phyloP scores from a whole-genome alignment of 2,329 filamentous ascomycete species.

The Cytospora mali region DNA sequence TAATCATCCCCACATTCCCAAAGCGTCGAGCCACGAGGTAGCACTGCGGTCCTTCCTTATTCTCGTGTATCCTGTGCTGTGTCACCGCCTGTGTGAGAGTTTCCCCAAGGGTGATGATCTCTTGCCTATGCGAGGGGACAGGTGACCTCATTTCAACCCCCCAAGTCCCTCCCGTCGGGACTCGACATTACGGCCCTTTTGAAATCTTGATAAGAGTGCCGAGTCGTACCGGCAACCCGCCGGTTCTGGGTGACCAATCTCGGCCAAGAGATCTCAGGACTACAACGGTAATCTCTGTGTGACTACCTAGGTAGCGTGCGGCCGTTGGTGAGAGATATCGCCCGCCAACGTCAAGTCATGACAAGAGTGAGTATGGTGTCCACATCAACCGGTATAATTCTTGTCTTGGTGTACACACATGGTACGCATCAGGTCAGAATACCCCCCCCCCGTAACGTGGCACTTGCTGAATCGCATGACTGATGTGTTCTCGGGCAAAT shows the following conservation, averaged over 20 bases:
- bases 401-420: not conserved
- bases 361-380: not conserved
- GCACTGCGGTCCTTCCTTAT: slow-evolving; percentile 11
- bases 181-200: slow-evolving; percentile 24
- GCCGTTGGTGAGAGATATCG: slow-evolving; percentile 7
- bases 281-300: not conserved
- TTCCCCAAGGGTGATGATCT: not conserved
- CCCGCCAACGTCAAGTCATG: not conserved
- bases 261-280: not conserved
- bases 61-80: not conserved
- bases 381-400: not conserved
- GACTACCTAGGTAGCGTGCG: not conserved
- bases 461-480: slow-evolving; percentile 10
- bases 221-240: not conserved
- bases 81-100: not conserved
- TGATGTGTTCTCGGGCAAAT: slow-evolving; percentile 1
- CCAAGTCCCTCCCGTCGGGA: slow-evolving; percentile 23
- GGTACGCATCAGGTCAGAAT: not conserved
- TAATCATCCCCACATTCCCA: not conserved
- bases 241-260: not conserved
- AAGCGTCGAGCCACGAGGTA: not conserved
- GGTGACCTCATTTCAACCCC: slow-evolving; percentile 9
- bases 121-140: not conserved
- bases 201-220: slow-evolving; percentile 1
- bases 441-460: not conserved